These are phyloP conservation scores for Aspergillus jensenii DNA, from an alignment of 2,329 filamentous ascomycete genomes.

Conservation along the genomic window DNA sequence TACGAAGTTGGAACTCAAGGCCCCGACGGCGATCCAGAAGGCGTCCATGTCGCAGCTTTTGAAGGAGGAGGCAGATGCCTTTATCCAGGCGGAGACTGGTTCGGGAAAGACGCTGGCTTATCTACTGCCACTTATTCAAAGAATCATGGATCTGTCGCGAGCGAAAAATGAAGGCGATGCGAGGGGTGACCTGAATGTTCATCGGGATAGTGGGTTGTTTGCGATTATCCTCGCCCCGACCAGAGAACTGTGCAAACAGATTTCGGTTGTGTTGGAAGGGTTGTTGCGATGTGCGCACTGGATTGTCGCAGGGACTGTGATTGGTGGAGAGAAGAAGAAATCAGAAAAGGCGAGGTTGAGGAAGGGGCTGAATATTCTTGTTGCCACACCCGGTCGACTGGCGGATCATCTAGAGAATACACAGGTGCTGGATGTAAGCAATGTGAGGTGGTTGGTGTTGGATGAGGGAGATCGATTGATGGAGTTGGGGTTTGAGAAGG, in stretches of 20 bases:
- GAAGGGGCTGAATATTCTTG: conserved; percentile 92
- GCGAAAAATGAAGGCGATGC: conserved; percentile 34
- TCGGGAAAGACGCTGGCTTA: conserved; percentile 98
- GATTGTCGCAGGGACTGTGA: conserved; percentile 87
- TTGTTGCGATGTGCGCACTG: conserved; percentile 87
- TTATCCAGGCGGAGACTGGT: conserved; percentile 94
- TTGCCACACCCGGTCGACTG: conserved; percentile 88
- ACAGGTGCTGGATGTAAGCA: conserved; percentile 80
- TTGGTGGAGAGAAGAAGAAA: conserved; percentile 70
- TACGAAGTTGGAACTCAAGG: conserved; percentile 82
- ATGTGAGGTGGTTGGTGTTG: conserved; percentile 87
- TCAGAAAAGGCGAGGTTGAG: conserved; percentile 89
- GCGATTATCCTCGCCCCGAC: conserved; percentile 93
- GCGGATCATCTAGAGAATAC: conserved; percentile 93
- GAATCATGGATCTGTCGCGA: conserved; percentile 72
- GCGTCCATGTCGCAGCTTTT: conserved; percentile 80
- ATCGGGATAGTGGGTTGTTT: conserved; percentile 85
- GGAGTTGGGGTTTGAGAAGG: conserved; percentile 96
- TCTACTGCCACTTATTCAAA: conserved; percentile 84
- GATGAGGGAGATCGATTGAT: conserved; percentile 98
- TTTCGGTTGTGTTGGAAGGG: conserved; percentile 79
- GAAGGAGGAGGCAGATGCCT: conserved; percentile 81
- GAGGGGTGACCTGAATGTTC: conserved; percentile 55
- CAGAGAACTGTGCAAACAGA: conserved; percentile 91
- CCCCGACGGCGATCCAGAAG: conserved; percentile 92